Conservation (phyloP, 306 rosid species). For the Cucumis melo region DNA sequence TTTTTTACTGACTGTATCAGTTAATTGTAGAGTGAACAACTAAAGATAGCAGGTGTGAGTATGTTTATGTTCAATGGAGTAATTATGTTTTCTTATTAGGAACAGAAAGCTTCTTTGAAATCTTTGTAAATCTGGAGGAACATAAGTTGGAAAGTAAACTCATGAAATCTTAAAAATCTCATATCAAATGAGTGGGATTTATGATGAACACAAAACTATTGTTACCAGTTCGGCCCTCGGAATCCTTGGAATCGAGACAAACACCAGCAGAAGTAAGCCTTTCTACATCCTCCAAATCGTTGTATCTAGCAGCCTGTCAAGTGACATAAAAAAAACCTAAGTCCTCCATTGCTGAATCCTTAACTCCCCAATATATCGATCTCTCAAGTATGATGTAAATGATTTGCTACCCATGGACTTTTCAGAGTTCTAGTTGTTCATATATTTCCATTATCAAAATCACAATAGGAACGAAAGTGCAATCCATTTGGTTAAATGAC, state of each 20-base stretch:
- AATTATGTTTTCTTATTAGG: not conserved
- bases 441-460: not conserved
- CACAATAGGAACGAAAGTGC: not conserved
- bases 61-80: not conserved
- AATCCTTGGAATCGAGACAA: constrained; percentile 62
- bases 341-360: not conserved
- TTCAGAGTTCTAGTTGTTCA: not conserved
- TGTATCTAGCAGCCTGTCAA: constrained; percentile 63
- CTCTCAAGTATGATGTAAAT: not conserved
- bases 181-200: not conserved
- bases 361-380: not conserved
- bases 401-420: not conserved
- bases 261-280: constrained; percentile 42
- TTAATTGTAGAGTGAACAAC: not conserved
- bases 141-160: not conserved
- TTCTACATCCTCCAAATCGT: constrained; percentile 46
- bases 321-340: not conserved
- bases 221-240: constrained; percentile 58
- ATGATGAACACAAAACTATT: not conserved
- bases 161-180: not conserved
- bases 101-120: not conserved
- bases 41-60: not conserved
- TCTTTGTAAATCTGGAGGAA: not conserved
- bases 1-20: not conserved
- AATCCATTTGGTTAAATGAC: not conserved